Evolutionary conservation across 495 filamentous ascomycete species (phyloP).

Genomic region (Neurospora sp.): DNA sequence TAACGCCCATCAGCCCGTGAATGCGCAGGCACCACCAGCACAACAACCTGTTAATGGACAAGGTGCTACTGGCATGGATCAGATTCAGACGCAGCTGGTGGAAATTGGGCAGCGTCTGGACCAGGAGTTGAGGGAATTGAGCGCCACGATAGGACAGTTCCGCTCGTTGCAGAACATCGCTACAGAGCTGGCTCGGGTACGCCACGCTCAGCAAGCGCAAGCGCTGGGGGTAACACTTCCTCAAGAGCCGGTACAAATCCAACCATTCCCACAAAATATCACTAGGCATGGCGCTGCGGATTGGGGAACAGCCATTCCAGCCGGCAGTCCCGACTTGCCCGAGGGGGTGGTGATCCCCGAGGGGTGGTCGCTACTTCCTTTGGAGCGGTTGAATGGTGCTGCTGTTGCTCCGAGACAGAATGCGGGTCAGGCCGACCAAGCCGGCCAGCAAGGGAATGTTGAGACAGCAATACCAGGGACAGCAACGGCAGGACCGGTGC

Average conservation of each 20-base stretch:
- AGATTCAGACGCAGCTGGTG: constrained; percentile 46
- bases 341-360: constrained; percentile 61
- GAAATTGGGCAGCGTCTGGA: constrained; percentile 57
- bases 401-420: not conserved
- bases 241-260: constrained; percentile 6
- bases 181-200: constrained; percentile 41
- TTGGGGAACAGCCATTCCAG: constrained; percentile 39
- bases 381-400: constrained; percentile 45
- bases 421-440: not conserved
- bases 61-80: constrained; percentile 11
- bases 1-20: constrained; percentile 1
- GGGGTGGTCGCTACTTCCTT: constrained; percentile 66
- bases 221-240: constrained; percentile 11
- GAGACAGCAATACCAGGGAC: not conserved
- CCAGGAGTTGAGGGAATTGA: constrained; percentile 44
- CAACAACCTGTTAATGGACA: constrained; percentile 1
- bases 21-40: not conserved
- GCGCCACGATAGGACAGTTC: constrained; percentile 46
- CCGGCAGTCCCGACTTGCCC: constrained; percentile 60
- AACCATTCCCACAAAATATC: constrained; percentile 20
- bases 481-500: not conserved
- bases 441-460: not conserved
- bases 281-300: constrained; percentile 32
- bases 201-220: constrained; percentile 16
- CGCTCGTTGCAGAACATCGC: constrained; percentile 39